Evolutionary conservation across 257 asterid genomes (phyloP).

Genomic region (Nicotiana otophora): DNA sequence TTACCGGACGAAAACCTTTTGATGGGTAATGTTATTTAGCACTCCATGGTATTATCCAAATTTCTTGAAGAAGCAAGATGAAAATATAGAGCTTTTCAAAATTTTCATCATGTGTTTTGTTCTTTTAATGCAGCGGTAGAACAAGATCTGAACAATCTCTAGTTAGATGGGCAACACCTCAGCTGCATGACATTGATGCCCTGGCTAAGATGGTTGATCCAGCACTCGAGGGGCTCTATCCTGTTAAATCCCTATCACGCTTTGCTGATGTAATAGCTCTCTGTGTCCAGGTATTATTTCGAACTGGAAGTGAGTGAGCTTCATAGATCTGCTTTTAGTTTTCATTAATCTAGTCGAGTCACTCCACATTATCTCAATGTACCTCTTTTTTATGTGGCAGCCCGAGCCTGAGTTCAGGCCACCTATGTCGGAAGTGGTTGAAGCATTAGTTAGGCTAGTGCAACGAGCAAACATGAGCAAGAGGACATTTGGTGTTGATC

Average conservation of each 20-base stretch:
- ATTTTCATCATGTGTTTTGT: neutral
- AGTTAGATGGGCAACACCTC: conserved; percentile 98
- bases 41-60: neutral
- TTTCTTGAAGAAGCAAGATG: neutral
- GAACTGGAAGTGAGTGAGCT: neutral
- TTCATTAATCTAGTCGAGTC: neutral
- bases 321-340: neutral
- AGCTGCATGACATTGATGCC: conserved; percentile 94
- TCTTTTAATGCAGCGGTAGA: conserved; percentile 49
- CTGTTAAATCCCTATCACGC: conserved; percentile 87
- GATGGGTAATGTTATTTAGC: conserved; percentile 47
- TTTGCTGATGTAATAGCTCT: conserved; percentile 96
- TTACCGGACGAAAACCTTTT: conserved; percentile 86
- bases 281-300: conserved; percentile 73
- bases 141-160: conserved; percentile 78
- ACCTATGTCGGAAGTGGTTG: conserved; percentile 94
- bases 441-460: conserved; percentile 85
- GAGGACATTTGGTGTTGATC: conserved; percentile 81
- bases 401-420: conserved; percentile 98
- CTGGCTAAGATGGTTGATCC: conserved; percentile 95
- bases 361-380: neutral
- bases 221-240: conserved; percentile 83
- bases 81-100: neutral
- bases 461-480: conserved; percentile 98
- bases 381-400: conserved; percentile 31